Evolutionary conservation across 169 alveolate species (phyloP), one percentile per base, ranked within the genome.

Genomic region (Plasmodium gaboni): DNA sequence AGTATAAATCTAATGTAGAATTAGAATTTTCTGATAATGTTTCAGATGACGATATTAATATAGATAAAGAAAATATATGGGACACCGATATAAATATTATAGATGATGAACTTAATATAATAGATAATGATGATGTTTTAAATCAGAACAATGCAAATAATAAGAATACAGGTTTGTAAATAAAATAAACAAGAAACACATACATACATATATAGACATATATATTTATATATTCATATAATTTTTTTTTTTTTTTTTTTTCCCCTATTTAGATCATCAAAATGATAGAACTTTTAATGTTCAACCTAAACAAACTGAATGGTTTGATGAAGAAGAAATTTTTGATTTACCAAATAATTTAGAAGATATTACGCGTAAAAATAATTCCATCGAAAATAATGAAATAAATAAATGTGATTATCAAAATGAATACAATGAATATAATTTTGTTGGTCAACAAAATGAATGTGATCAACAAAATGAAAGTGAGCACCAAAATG

Each of bases 31-130:
- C 78, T 38, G 89, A 78, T 13, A 51, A 70, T 42, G 67, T 38
- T 48, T 78, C 76, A 19, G 89, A 78, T 15, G 78, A 78, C 24
- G 71, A 46, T 7, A 10, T 78, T 15, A 78, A 68, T 57, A 19
- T 64, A 28, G 78, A 65, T 22, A 32, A 78, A 57, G 89, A 65
- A 64, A 78, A 78, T 64, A 72, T 78, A 10, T 78, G 89, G 89
- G 89, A 46, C 7, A 6, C 76, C 5, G 80, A 78, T 19, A 50
- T 78, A 50, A 64, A 64, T 24, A 78, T 78, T 10, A 55, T 53
- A 46, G 89, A 78, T 19, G 89, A 78, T 51, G 89, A 78, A 2
- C n/a, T 76, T 68, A 24, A 38, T 65, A 17, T 64, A 26, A 64
- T 78, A 50, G 46, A 59, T 26, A 60, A 78, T 51, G 51, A 38